These are phyloP conservation scores for Schwanniomyces vanrijiae DNA, from an alignment of 805 yeast genomes.

Conservation along the genomic window DNA sequence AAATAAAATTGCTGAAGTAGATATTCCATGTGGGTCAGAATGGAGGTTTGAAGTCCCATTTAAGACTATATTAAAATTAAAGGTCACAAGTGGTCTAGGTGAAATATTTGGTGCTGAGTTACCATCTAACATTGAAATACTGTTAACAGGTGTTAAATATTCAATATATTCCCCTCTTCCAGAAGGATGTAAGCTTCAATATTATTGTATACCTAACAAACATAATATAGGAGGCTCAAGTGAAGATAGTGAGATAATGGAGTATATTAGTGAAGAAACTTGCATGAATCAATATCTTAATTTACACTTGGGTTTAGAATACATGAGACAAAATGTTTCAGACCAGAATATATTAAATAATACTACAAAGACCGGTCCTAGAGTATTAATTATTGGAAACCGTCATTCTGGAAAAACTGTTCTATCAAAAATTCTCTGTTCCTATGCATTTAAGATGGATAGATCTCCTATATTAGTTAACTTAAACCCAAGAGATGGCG, in stretches of 20 bases:
- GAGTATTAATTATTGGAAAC: slow-evolving; percentile 74
- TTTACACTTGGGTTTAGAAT: slow-evolving; percentile 75
- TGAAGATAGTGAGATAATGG: slow-evolving; percentile 45
- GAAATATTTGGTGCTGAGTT: slow-evolving; percentile 94
- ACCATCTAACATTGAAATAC: slow-evolving; percentile 59
- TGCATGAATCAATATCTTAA: slow-evolving; percentile 63
- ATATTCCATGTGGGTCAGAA: slow-evolving; percentile 49
- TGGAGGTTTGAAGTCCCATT: slow-evolving; percentile 76
- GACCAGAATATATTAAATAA: slow-evolving; percentile 18
- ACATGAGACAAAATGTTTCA: slow-evolving; percentile 34
- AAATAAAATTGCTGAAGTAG: slow-evolving; percentile 15
- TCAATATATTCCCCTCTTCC: slow-evolving; percentile 44
- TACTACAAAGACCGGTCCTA: slow-evolving; percentile 46
- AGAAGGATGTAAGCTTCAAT: slow-evolving; percentile 65
- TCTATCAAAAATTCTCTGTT: slow-evolving; percentile 61
- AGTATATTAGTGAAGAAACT: slow-evolving; percentile 71
- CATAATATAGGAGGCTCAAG: slow-evolving; percentile 22
- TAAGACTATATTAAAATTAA: slow-evolving; percentile 49
- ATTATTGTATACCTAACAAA: slow-evolving; percentile 21
- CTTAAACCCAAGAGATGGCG: slow-evolving; percentile 72
- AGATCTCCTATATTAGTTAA: slow-evolving; percentile 71
- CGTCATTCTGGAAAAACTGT: slow-evolving; percentile 77
- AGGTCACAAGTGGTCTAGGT: slow-evolving; percentile 65
- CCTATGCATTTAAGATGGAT: slow-evolving; percentile 77
- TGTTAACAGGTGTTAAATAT: slow-evolving; percentile 37